phyloP scores from a whole-genome alignment of 345 rosid genomes.

The Aethionema arabicum region DNA sequence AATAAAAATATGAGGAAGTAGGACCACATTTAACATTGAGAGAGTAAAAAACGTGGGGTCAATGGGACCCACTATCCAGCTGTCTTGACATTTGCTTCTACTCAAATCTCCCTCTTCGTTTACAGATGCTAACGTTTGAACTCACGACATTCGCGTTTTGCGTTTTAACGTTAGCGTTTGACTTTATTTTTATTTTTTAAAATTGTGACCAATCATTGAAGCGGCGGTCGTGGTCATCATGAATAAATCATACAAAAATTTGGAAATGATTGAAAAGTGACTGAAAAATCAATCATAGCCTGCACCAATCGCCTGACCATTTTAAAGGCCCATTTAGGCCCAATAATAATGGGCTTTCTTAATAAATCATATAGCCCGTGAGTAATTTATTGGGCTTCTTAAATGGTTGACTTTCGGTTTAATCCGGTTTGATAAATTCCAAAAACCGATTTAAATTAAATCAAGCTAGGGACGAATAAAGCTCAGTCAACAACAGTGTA shows the following conservation, averaged over 20 bases:
- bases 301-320: constrained; percentile 19
- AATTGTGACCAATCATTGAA: constrained; percentile 38
- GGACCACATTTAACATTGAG: constrained; percentile 38
- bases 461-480: constrained; percentile 15
- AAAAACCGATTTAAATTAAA: background rate
- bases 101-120: constrained; percentile 19
- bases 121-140: constrained; percentile 24
- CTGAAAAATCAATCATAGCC: constrained; percentile 16
- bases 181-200: constrained; percentile 19
- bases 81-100: constrained; percentile 38
- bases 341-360: background rate
- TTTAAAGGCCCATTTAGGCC: constrained; percentile 21
- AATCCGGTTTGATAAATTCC: too few relatives aligned
- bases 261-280: constrained; percentile 39
- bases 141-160: constrained; percentile 27
- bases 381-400: background rate
- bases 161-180: constrained; percentile 32
- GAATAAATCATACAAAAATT: constrained; percentile 37
- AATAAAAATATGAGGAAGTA: background rate
- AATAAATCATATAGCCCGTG: background rate
- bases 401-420: constrained; percentile 1
- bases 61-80: constrained; percentile 32
- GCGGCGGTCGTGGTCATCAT: constrained; percentile 41
- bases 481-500: background rate
- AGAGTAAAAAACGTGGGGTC: constrained; percentile 36